Evolutionary conservation across 352 stramenopile species (phyloP).

Genomic region (Phytophthora citrophthora): DNA sequence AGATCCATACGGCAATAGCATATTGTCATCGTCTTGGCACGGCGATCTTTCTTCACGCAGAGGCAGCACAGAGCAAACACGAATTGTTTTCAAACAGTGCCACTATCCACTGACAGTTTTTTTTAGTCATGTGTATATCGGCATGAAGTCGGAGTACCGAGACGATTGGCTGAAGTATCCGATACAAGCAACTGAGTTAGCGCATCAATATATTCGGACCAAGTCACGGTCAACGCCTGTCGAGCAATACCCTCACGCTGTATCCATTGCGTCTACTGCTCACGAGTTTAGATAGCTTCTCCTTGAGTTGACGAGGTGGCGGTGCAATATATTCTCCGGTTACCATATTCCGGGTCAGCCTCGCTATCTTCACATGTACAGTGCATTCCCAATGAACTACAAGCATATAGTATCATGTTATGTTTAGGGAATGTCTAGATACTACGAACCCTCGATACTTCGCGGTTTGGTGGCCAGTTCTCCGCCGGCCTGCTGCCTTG

Average conservation of each 20-base stretch:
- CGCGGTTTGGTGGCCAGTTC: background rate
- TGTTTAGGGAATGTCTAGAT: background rate
- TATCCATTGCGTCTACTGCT: too few relatives aligned
- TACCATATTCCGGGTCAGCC: background rate
- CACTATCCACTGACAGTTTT: conserved; percentile 4
- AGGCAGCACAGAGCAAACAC: background rate
- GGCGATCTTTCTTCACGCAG: background rate
- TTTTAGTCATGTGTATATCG: background rate
- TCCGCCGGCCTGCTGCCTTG: background rate
- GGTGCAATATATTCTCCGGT: background rate
- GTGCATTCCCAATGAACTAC: background rate
- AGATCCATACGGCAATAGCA: background rate
- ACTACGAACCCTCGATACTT: background rate
- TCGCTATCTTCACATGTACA: background rate
- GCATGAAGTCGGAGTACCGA: conserved; percentile 1
- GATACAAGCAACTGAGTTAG: conserved; percentile 1
- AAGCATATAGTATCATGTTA: background rate
- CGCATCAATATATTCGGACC: background rate
- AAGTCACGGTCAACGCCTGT: too few relatives aligned
- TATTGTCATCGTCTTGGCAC: too few relatives aligned
- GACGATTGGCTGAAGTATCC: background rate
- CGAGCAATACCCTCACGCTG: too few relatives aligned
- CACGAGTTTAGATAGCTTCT: too few relatives aligned
- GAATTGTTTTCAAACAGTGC: background rate
- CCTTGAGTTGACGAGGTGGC: background rate